Evolutionary conservation across 495 filamentous ascomycete species (phyloP).

Genomic region (Friedmanniomyces simplex): DNA sequence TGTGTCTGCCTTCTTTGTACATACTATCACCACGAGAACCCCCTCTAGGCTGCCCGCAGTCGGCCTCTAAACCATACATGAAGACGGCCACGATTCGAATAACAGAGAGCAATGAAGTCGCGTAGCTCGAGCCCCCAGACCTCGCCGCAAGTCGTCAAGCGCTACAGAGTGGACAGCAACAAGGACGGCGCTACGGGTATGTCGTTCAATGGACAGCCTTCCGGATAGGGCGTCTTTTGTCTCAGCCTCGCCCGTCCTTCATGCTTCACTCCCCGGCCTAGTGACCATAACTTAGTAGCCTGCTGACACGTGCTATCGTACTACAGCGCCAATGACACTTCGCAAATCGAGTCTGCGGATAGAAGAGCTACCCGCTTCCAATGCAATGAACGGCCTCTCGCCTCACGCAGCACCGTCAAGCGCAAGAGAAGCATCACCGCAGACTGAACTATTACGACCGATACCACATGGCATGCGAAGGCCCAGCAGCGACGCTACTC

Average conservation of each 20-base stretch:
- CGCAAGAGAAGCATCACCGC: not conserved
- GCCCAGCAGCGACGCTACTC: constrained; percentile 9
- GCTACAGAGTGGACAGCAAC: constrained; percentile 12
- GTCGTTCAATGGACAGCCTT: not conserved
- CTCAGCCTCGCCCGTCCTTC: not conserved
- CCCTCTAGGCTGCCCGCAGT: too few relatives aligned
- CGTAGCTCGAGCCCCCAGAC: constrained; percentile 18
- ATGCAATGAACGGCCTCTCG: constrained; percentile 13
- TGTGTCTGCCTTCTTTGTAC: not conserved
- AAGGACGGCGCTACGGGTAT: constrained; percentile 6
- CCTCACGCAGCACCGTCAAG: not conserved
- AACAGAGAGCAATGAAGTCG: constrained; percentile 16
- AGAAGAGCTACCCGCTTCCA: constrained; percentile 9
- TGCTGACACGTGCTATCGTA: not conserved
- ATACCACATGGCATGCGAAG: constrained; percentile 11
- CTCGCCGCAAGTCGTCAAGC: constrained; percentile 16
- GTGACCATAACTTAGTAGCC: not conserved
- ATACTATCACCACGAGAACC: not conserved
- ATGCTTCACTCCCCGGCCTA: not conserved
- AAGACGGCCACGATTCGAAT: not conserved
- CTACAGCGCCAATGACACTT: not conserved
- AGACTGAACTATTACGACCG: not conserved
- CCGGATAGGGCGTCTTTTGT: not conserved
- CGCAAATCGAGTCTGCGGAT: constrained; percentile 11
- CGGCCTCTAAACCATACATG: not conserved